Evolutionary conservation across 1,284 basidiomycete species (phyloP).

Genomic region (Fomitopsis betulina): DNA sequence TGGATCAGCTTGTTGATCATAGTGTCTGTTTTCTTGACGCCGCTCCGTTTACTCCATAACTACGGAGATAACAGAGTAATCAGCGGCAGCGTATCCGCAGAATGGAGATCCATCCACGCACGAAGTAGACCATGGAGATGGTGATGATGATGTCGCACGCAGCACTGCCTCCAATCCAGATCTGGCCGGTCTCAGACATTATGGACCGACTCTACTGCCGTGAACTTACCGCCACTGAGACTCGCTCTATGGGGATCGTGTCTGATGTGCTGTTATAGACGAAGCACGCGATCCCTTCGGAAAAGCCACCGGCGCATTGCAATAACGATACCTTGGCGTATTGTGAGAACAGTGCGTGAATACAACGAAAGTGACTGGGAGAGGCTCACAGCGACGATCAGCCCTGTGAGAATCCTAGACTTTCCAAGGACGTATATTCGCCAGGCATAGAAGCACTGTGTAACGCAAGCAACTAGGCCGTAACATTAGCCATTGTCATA

Average conservation of each 20-base stretch:
- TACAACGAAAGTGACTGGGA: neutral
- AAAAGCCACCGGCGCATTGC: neutral
- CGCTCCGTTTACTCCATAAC: neutral
- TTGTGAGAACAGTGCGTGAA: neutral
- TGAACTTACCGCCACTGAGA: neutral
- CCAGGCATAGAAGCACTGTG: conserved; percentile 4
- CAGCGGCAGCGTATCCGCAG: neutral
- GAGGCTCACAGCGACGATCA: neutral
- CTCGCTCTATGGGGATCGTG: neutral
- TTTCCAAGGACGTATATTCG: neutral
- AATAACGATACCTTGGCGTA: neutral
- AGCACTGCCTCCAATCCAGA: conserved; percentile 1
- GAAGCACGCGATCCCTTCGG: conserved; percentile 1
- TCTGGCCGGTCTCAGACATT: neutral
- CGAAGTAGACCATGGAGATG: conserved; percentile 2
- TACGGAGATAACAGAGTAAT: neutral
- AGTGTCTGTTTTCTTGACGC: neutral
- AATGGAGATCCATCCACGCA: neutral
- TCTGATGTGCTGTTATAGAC: neutral
- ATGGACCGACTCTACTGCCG: too few relatives aligned
- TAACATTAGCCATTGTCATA: too few relatives aligned
- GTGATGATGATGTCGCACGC: conserved; percentile 3
- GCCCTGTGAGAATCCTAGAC: neutral
- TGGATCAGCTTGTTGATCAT: conserved; percentile 5
- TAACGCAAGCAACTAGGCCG: neutral